Percentiles rank a stretch among this genome's conserved stretches.
These are phyloP conservation scores for Giardia duodenalis DNA, from an alignment of 208 protist genomes.

Conservation along the genomic window DNA sequence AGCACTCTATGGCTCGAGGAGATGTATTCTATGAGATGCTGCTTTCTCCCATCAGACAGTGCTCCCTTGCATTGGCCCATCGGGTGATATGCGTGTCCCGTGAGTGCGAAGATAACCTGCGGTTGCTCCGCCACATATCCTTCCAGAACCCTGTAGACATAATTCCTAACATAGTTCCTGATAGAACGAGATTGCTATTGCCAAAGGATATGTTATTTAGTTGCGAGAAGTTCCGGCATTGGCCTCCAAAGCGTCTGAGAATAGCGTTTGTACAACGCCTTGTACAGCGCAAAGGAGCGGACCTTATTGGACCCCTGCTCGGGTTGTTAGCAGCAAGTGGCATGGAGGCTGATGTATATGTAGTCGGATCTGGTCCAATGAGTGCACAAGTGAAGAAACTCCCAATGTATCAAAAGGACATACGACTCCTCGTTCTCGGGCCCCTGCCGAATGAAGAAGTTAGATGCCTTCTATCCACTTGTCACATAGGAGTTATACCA, in stretches of 20 bases:
- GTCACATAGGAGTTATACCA: not conserved
- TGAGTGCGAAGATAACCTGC: not conserved
- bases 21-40: not conserved
- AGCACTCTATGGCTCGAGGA: not conserved
- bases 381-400: not conserved
- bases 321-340: not conserved
- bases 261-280: not conserved
- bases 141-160: not conserved
- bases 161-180: not conserved
- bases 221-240: not conserved
- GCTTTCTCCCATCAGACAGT: not conserved
- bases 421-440: not conserved
- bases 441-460: not conserved
- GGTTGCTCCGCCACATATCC: not conserved
- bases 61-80: not conserved
- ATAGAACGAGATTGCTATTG: too few relatives aligned
- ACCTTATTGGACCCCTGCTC: not conserved
- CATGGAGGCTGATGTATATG: not conserved
- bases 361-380: not conserved
- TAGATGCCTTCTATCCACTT: not conserved
- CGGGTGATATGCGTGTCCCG: not conserved
- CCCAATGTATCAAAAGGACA: not conserved
- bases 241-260: not conserved
- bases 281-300: not conserved
- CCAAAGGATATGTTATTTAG: too few relatives aligned